phyloP scores from a whole-genome alignment of 345 rosid species.

The Erodium maritimum region DNA sequence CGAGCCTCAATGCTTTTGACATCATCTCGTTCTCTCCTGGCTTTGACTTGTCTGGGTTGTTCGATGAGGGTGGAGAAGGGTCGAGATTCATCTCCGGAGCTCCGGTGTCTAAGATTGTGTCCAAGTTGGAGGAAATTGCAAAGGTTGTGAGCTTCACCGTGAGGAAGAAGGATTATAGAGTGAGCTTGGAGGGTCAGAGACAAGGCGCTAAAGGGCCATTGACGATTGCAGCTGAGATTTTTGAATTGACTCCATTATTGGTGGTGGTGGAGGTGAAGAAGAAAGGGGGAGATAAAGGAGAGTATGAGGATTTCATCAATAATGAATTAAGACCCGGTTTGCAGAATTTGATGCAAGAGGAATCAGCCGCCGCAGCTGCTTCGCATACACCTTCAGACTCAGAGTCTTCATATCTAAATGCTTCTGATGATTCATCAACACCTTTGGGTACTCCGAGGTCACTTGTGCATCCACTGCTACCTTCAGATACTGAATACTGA shows the following conservation, averaged over 20 bases:
- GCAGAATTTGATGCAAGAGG: background rate
- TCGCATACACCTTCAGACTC: background rate
- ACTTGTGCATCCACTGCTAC: background rate
- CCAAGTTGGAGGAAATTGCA: constrained; percentile 31
- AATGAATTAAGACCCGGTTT: background rate
- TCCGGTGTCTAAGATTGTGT: constrained; percentile 23
- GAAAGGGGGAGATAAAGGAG: background rate
- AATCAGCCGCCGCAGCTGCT: background rate
- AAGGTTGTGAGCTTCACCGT: constrained; percentile 29
- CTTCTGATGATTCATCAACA: no score
- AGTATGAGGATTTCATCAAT: background rate
- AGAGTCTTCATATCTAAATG: no score
- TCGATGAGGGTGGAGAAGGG: constrained; percentile 26
- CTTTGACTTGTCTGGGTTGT: constrained; percentile 25
- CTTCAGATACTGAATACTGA: background rate
- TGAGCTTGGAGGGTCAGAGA: constrained; percentile 27
- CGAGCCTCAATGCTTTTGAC: constrained; percentile 30
- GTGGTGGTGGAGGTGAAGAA: background rate
- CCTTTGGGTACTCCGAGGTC: no score
- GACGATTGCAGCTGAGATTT: constrained; percentile 28
- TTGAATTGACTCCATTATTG: constrained; percentile 12
- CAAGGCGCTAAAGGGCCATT: constrained; percentile 29
- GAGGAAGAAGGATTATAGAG: constrained; percentile 30
- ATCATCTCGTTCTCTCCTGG: constrained; percentile 29
- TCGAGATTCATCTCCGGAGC: constrained; percentile 25